Conservation (phyloP, 495 filamentous ascomycete species). For the Aspergillus cristatus region DNA sequence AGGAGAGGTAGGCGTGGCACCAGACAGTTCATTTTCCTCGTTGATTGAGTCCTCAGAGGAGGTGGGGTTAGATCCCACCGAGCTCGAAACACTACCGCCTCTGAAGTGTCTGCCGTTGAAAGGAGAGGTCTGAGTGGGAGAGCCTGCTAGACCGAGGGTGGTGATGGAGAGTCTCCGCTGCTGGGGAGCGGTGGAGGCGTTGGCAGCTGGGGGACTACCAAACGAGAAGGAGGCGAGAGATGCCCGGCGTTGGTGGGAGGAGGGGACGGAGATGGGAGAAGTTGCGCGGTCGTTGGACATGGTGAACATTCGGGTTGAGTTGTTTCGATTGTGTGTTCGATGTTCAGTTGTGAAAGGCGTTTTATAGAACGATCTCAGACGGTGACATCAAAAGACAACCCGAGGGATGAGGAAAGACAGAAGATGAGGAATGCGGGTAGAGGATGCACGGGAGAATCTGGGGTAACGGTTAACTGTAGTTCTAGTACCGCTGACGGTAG, state of each 20-base stretch:
- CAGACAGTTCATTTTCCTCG: conserved; percentile 62
- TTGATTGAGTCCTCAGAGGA: conserved; percentile 79
- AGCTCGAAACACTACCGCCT: conserved; percentile 62
- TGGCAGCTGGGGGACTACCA: conserved; percentile 45
- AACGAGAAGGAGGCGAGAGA: conserved; percentile 42
- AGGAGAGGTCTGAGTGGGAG: conserved; percentile 53
- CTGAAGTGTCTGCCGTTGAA: conserved; percentile 44
- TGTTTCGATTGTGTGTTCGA: too few species aligned
- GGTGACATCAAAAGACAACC: background rate
- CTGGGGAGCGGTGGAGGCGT: conserved; percentile 52
- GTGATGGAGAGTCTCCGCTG: conserved; percentile 82
- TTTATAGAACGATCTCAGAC: too few species aligned
- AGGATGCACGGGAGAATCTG: too few species aligned
- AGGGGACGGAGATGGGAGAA: conserved; percentile 37
- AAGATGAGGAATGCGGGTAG: background rate
- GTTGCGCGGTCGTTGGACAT: conserved; percentile 44
- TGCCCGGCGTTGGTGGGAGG: conserved; percentile 35
- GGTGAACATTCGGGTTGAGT: too few species aligned
- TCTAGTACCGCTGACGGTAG: too few species aligned
- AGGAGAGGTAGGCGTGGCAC: conserved; percentile 53
- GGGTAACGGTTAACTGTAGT: too few species aligned
- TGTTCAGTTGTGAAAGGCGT: too few species aligned
- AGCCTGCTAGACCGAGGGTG: conserved; percentile 74
- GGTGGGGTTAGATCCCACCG: conserved; percentile 62
- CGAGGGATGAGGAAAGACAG: background rate